These are phyloP conservation scores for Colletotrichum australisinense DNA, from an alignment of 2,329 filamentous ascomycete species.

Conservation along the genomic window DNA sequence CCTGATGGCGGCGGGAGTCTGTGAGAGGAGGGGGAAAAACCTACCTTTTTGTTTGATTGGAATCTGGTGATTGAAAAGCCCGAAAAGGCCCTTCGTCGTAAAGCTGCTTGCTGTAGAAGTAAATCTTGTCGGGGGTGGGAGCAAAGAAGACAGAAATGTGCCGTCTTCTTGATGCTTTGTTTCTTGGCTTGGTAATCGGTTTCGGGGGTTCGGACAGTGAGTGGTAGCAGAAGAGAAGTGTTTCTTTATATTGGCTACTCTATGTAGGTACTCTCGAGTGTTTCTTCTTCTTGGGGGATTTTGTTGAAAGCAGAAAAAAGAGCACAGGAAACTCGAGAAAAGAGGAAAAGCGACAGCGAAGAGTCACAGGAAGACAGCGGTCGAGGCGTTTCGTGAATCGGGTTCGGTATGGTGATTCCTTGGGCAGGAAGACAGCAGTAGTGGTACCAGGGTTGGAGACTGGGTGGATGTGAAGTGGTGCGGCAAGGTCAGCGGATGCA, in stretches of 20 bases:
- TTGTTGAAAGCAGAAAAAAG: slow-evolving; percentile 5
- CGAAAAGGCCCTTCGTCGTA: slow-evolving; percentile 9
- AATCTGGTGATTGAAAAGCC: not conserved
- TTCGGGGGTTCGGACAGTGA: slow-evolving; percentile 21
- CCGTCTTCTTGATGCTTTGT: slow-evolving; percentile 12
- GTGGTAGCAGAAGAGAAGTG: slow-evolving; percentile 26
- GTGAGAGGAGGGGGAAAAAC: not conserved
- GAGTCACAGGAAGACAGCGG: slow-evolving; percentile 5
- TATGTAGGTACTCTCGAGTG: slow-evolving; percentile 28
- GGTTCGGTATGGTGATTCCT: slow-evolving; percentile 19
- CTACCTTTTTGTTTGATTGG: not conserved
- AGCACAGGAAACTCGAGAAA: slow-evolving; percentile 22
- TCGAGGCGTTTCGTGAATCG: slow-evolving; percentile 19
- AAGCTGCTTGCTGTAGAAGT: slow-evolving; percentile 25
- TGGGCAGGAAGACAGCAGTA: slow-evolving; percentile 32
- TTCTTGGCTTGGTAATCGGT: slow-evolving; percentile 14
- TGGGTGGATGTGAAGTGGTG: slow-evolving; percentile 14
- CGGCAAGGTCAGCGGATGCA: slow-evolving; percentile 23
- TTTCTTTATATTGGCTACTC: slow-evolving; percentile 34
- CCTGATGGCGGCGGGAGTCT: not conserved
- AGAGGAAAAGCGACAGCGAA: slow-evolving; percentile 15
- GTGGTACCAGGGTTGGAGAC: slow-evolving; percentile 17
- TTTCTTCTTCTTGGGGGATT: not conserved
- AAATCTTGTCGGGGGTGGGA: slow-evolving; percentile 1
- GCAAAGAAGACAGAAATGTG: not conserved